Conservation (phyloP, 2,329 filamentous ascomycete species). For the Gaeumannomyces sp. region DNA sequence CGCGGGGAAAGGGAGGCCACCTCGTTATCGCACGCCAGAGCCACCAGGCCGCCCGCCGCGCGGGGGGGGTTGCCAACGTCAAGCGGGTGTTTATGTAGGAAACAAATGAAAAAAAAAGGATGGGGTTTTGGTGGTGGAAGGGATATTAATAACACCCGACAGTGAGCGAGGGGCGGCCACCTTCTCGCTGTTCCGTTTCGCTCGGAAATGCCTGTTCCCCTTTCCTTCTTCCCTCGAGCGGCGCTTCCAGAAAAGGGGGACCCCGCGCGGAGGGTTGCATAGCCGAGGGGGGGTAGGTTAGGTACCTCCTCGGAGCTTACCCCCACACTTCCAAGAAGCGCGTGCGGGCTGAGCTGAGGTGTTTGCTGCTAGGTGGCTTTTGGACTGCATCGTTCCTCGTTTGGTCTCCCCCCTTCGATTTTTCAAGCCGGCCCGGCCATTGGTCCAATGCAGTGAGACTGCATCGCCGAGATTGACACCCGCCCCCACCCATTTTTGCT, state of each 20-base stretch:
- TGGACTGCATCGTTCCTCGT: no score
- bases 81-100: neutral
- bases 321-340: neutral
- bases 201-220: no score
- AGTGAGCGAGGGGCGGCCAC: neutral
- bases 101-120: neutral
- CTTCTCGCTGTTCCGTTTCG: no score
- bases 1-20: no score
- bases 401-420: no score
- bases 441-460: neutral
- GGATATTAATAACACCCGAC: neutral
- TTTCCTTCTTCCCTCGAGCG: neutral
- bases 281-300: neutral
- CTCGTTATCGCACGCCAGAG: no score
- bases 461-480: neutral
- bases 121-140: no score
- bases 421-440: neutral
- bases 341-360: neutral
- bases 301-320: neutral
- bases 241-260: conserved; percentile 4
- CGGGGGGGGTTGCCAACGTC: no score
- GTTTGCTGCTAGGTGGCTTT: neutral
- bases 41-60: no score
- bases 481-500: neutral
- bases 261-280: conserved; percentile 15